Base-by-base conservation (phyloP, 495 filamentous ascomycete species). In the Chlorociboria aeruginascens region DNA sequence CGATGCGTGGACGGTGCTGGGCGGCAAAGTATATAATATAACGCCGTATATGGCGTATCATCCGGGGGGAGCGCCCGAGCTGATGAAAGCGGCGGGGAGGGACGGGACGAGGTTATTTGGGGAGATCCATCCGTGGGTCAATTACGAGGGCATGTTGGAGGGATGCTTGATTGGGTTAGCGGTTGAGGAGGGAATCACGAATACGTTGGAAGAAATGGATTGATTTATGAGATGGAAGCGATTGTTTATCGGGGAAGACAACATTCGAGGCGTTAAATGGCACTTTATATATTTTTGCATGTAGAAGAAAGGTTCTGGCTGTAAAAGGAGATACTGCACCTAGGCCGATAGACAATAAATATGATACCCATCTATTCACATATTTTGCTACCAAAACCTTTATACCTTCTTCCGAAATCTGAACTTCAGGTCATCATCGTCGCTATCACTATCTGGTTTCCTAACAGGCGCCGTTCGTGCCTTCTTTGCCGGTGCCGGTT, bases 41-140 rank as follows among this genome's bases (percentile, higher is more conserved):
- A 82, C 78, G 1, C 87, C 89, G 0, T 98, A 98, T 61, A 48
- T 88, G 34, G 79, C 83, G 0, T 98, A 87, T 60, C 92, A 98
- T 58, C 92, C 92, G 0, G 92, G 92, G 32, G 92, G 92, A 3
- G 86, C 83, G 66, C 82, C 79, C 3, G 87, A 98, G 68, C 58
- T 97, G 56, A 69, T 95, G 63, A 73, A 83, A 17, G 82, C 73
- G 12, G 90, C 89, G 1, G 92, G 86, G 13, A 73, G 77, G 52
- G 83, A 89, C 58, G 86, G 79, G 32, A 79, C 73, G 6, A 80
- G 79, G 67, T 55, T 98, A 58, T 97, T 98, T 63, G 79, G 82
- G 52, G 88, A 95, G 68, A 76, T 89, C 17, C 92, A 98, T 70
- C 88, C 90, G 13, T 98, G 93, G 92, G 90, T 98, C 8, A 98